Base-by-base conservation (phyloP, 306 rosid genomes). In the Corylus heterophylla region DNA sequence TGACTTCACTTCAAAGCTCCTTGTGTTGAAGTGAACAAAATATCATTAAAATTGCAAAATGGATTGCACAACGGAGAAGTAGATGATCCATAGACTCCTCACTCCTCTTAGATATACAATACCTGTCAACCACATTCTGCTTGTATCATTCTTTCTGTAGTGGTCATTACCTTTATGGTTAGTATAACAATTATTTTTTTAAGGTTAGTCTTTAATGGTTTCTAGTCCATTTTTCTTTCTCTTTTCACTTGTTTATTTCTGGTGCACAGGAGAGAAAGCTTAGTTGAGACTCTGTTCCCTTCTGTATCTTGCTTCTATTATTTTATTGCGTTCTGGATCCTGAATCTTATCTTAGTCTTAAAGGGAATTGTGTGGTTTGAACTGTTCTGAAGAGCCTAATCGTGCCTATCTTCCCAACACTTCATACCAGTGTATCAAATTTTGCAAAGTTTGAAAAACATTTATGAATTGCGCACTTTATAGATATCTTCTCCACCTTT, bases 401-500 rank as follows among this genome's bases (percentile, higher is more conserved):
- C 22, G 4, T 54, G 54, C 54, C 1, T 54, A 58, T 8, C 64
- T 11, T 58, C 35, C 35, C 35, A 13, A 58, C 64, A 58, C 35
- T 25, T 7, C 22, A 11, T 58, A 8, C 64, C 3, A 3, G 64
- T 22, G 20, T 58, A 58, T 58, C 27, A 58, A 20, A 9, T 20
- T 20, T 20, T 58, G 64, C 12, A 58, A 58, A 67, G 69, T 61
- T 47, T 49, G 20, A 31, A 45, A 44, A 54, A 12, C 48, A 25
- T 56, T 31, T 20, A 69, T 48, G n/a, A 59, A n/a, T 16, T 63
- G 74, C 78, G 69, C n/a, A 11, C 59, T 39, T 73, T 31, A 74
- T 29, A 51, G 74, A 14, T 76, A 62, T n/a, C 54, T 9, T 35
- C n/a, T 54, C 58, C 64, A 66, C 69, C 16, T 66, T 63, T 52